Evolutionary conservation across 805 yeast genomes (phyloP), one percentile per base, ranked within the genome.

Genomic region (Ogataea kodamae): DNA sequence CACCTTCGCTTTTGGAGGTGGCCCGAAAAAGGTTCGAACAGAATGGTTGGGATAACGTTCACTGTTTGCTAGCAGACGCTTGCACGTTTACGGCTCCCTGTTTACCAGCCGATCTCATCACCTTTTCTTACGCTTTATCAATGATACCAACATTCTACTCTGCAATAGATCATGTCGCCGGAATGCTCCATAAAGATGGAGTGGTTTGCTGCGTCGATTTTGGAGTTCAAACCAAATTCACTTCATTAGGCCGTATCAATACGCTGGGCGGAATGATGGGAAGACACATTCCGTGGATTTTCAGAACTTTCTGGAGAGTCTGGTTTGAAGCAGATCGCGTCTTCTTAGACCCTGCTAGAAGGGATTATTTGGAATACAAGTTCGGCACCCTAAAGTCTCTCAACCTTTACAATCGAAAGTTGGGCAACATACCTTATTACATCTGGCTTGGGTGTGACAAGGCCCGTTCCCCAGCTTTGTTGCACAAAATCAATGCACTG

Each of bases 301-400:
- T 73, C 31, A 69, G 94, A 54, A 81, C 85, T 18, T 85, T 84
- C 55, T 84, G 95, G 95, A 72, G 88, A 52, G 64, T 80, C 26
- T 85, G 95, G 95, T 84, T 85, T 57, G 95, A 84, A 59, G 80
- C 81, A 33, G 95, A 84, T 58, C 72, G 79, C 37, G 94, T 84
- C 3, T 80, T 76, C 49, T 68, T 84, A 46, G 94, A 84, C 53
- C 77, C 88, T 19, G 72, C 87, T 6, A 75, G 94, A 63, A 75
- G 95, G 62, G 87, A 81, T 51, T 84, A 83, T 60, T 68, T 85
- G 49, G 95, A 84, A 58, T 82, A 85, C 61, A 72, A 74, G 50
- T 84, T 84, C 50, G 94, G 94, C 19, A 85, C 94, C 13, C 61
- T 85, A 52, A 84, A 85, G 61, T 74, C 87, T 3, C 57, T 81